Conservation (phyloP, 306 rosid species). For the Pyrus pyrifolia region DNA sequence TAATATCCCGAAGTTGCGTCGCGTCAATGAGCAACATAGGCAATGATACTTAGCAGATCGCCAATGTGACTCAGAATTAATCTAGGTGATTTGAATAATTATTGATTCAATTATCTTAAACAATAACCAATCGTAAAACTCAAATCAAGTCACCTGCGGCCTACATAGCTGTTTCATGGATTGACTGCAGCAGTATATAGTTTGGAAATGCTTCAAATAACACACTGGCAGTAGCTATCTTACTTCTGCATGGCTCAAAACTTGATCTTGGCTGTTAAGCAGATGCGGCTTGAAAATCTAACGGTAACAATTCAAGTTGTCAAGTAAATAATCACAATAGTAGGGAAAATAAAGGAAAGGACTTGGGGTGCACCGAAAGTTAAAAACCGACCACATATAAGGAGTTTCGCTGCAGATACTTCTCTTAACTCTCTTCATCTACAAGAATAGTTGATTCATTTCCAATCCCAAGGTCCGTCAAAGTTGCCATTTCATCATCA, state of each 20-base stretch:
- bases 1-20: too few relatives aligned
- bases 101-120: background rate
- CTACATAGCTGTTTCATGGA: background rate
- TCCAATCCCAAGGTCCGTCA: conserved; percentile 66
- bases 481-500: conserved; percentile 64
- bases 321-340: background rate
- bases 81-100: too few relatives aligned
- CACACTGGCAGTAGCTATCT: background rate
- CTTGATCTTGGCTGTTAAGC: background rate
- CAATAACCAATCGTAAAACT: background rate
- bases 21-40: too few relatives aligned
- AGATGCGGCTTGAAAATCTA: background rate
- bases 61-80: too few relatives aligned
- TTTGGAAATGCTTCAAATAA: background rate
- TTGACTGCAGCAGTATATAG: background rate
- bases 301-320: background rate
- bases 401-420: background rate
- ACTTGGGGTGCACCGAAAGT: too few relatives aligned
- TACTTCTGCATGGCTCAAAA: background rate
- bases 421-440: conserved; percentile 59
- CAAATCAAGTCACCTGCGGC: background rate
- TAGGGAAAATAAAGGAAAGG: background rate
- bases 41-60: too few relatives aligned
- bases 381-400: background rate
- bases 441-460: conserved; percentile 63